These are phyloP conservation scores for Phytophthora pinifolia DNA, from an alignment of 352 stramenopile species.

Conservation along the genomic window DNA sequence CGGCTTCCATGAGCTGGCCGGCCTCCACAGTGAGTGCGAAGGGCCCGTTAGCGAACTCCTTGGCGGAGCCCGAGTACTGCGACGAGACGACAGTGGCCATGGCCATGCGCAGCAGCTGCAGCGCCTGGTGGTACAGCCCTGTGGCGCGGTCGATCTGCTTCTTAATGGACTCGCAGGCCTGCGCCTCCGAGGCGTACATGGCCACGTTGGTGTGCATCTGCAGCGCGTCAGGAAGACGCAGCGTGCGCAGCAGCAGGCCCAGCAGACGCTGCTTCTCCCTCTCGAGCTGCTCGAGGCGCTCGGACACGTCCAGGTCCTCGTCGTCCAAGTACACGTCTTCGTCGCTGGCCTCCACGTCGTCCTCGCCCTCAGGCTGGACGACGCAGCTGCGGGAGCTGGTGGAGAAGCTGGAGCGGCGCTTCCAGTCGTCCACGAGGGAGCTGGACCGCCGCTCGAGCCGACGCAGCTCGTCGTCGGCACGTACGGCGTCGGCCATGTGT, in stretches of 20 bases:
- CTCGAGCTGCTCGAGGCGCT: slow-evolving; percentile 50
- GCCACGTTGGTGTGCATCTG: slow-evolving; percentile 76
- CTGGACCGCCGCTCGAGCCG: slow-evolving; percentile 59
- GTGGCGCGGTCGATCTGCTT: slow-evolving; percentile 64
- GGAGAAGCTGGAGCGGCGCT: slow-evolving; percentile 37
- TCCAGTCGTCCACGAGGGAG: slow-evolving; percentile 47
- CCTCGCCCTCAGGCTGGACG: slow-evolving; percentile 21
- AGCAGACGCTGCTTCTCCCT: slow-evolving; percentile 64
- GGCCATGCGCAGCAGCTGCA: slow-evolving; percentile 66
- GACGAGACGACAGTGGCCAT: slow-evolving; percentile 64
- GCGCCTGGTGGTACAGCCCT: slow-evolving; percentile 59
- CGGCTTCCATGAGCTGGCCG: slow-evolving; percentile 62
- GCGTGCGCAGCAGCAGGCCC: slow-evolving; percentile 39
- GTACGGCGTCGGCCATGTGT: slow-evolving; percentile 54
- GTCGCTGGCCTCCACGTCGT: slow-evolving; percentile 23
- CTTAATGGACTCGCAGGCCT: slow-evolving; percentile 67
- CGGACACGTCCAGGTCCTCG: slow-evolving; percentile 29
- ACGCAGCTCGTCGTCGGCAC: slow-evolving; percentile 52
- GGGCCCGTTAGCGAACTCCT: slow-evolving; percentile 68
- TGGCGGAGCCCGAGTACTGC: slow-evolving; percentile 63
- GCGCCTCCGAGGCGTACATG: slow-evolving; percentile 70
- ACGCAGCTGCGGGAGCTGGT: slow-evolving; percentile 17
- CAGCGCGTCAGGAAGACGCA: slow-evolving; percentile 52
- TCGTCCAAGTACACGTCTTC: slow-evolving; percentile 23
- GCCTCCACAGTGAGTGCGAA: slow-evolving; percentile 72